Evolutionary conservation across 2,329 filamentous ascomycete species (phyloP).

Genomic region (Spiromastix sp.): DNA sequence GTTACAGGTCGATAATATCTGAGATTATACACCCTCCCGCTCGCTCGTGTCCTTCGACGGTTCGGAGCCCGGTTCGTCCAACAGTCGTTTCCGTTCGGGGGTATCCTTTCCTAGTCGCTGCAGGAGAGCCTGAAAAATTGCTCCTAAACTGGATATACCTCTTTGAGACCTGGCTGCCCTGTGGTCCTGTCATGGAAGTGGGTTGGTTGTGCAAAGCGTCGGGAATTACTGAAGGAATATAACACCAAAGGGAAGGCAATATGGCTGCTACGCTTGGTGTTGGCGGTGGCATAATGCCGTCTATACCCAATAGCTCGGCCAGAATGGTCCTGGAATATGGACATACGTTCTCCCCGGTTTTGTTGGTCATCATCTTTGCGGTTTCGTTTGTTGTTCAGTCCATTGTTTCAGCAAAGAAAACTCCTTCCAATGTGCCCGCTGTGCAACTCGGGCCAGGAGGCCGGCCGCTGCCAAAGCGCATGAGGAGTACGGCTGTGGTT

Average conservation of each 20-base stretch:
- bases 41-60: background rate
- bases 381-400: constrained; percentile 51
- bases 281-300: constrained; percentile 7
- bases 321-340: constrained; percentile 36
- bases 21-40: too few relatives aligned
- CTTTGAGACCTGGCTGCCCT: background rate
- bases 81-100: background rate
- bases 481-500: constrained; percentile 38
- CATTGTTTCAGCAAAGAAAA: constrained; percentile 43
- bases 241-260: constrained; percentile 12
- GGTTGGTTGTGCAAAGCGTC: constrained; percentile 5
- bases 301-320: constrained; percentile 28
- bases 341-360: constrained; percentile 52
- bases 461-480: constrained; percentile 68
- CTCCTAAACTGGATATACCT: background rate
- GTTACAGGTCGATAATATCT: too few relatives aligned
- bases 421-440: constrained; percentile 36
- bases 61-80: background rate
- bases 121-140: background rate
- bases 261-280: constrained; percentile 6
- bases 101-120: too few relatives aligned
- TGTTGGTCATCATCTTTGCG: constrained; percentile 55
- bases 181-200: constrained; percentile 9
- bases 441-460: constrained; percentile 68
- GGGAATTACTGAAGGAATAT: constrained; percentile 22